Conservation (phyloP, 1,139 yeast genomes). For the Suhomyces kunorum region DNA sequence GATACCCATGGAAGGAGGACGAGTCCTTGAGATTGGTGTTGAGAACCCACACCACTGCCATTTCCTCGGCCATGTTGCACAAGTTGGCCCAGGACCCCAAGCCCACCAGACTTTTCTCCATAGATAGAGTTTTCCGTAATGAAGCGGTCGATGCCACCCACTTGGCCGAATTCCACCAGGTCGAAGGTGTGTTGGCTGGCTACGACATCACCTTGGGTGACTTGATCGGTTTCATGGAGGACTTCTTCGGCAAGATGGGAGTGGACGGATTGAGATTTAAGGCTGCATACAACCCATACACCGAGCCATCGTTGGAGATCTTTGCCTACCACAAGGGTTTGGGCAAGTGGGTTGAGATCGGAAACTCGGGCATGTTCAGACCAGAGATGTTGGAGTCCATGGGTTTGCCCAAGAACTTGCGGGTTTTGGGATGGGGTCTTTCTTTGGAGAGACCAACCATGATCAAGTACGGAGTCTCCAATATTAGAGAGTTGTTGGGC, state of each 20-base stretch:
- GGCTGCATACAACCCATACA: conserved; percentile 98
- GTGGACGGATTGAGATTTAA: conserved; percentile 92
- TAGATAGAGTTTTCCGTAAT: conserved; percentile 98
- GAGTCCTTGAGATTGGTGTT: conserved; percentile 90
- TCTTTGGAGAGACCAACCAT: conserved; percentile 98
- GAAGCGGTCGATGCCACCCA: conserved; percentile 99
- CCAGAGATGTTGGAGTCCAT: conserved; percentile 98
- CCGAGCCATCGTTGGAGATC: conserved; percentile 98
- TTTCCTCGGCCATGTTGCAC: conserved; percentile 85
- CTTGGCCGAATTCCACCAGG: conserved; percentile 98
- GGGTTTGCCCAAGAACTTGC: conserved; percentile 93
- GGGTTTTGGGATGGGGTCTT: conserved; percentile 98
- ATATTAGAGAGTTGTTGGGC: conserved; percentile 92
- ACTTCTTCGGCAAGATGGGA: conserved; percentile 96
- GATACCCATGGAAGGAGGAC: conserved; percentile 94
- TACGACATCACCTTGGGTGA: conserved; percentile 94
- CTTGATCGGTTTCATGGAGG: conserved; percentile 97
- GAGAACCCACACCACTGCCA: conserved; percentile 97
- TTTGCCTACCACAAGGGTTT: conserved; percentile 96
- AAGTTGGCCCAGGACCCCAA: conserved; percentile 85
- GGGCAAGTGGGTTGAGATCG: conserved; percentile 98
- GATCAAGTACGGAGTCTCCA: conserved; percentile 96
- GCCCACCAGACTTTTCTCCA: conserved; percentile 90
- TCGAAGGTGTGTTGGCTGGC: conserved; percentile 98
- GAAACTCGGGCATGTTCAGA: conserved; percentile 99